Evolutionary conservation across 2,329 filamentous ascomycete species (phyloP).

Genomic region (Fusarium algeriense): DNA sequence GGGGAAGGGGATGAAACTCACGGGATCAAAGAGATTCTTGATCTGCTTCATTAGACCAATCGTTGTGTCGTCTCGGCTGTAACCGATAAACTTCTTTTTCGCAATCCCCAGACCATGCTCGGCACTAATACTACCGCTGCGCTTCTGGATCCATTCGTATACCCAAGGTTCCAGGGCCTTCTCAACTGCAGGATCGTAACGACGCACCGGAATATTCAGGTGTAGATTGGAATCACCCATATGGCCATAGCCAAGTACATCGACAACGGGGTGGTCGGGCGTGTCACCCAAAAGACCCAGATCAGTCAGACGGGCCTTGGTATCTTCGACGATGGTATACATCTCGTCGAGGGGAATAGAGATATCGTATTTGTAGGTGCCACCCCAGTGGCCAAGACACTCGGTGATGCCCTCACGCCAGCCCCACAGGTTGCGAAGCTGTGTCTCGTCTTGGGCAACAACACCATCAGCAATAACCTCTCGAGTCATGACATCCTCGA

Average conservation of each 20-base stretch:
- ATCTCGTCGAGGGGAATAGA: slow-evolving; percentile 91
- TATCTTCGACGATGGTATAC: slow-evolving; percentile 91
- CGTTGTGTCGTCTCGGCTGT: slow-evolving; percentile 90
- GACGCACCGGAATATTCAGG: slow-evolving; percentile 85
- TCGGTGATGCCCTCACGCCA: slow-evolving; percentile 96
- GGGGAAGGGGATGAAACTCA: slow-evolving; percentile 62
- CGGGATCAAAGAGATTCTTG: slow-evolving; percentile 93
- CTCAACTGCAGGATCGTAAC: slow-evolving; percentile 90
- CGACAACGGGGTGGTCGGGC: slow-evolving; percentile 81
- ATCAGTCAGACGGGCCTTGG: slow-evolving; percentile 75
- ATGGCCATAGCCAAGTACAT: slow-evolving; percentile 96
- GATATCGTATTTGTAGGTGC: slow-evolving; percentile 98
- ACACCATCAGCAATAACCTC: slow-evolving; percentile 91
- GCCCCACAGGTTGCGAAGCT: slow-evolving; percentile 85
- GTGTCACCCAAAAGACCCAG: slow-evolving; percentile 83
- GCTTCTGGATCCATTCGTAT: slow-evolving; percentile 94
- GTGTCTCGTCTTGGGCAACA: slow-evolving; percentile 92
- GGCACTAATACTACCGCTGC: slow-evolving; percentile 93
- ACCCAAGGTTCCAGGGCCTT: slow-evolving; percentile 91
- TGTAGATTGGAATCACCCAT: slow-evolving; percentile 98
- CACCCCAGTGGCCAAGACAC: slow-evolving; percentile 88
- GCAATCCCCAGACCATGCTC: slow-evolving; percentile 95
- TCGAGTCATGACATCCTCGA: slow-evolving; percentile 90
- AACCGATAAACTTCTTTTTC: slow-evolving; percentile 96
- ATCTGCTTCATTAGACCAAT: slow-evolving; percentile 93